phyloP scores from a whole-genome alignment of 768 basidiomycete species.

The Panus rudis region DNA sequence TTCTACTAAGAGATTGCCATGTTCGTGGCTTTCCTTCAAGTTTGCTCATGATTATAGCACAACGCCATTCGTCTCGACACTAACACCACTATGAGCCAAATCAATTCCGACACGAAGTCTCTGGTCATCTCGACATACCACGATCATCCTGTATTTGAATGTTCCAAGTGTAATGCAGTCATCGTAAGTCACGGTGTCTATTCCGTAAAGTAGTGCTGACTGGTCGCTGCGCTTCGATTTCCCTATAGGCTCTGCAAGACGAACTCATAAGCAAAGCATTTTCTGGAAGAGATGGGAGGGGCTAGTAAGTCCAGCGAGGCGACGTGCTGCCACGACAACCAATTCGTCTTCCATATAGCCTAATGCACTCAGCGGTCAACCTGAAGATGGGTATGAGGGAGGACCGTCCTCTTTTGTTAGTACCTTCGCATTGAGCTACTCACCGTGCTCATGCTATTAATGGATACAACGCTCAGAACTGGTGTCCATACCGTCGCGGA shows the following conservation, averaged over 20 bases:
- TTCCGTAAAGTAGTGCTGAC: background rate
- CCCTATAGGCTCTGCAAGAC: conserved; percentile 64
- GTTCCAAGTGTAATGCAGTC: conserved; percentile 61
- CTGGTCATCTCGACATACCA: conserved; percentile 57
- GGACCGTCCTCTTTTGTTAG: conserved; percentile 66
- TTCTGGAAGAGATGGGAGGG: conserved; percentile 75
- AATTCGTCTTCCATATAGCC: conserved; percentile 30
- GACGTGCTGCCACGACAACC: background rate
- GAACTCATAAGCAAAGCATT: conserved; percentile 83
- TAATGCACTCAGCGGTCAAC: conserved; percentile 74
- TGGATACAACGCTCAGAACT: conserved; percentile 38
- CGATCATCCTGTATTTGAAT: conserved; percentile 63
- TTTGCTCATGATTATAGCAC: no score
- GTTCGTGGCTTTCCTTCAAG: no score
- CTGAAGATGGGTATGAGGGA: conserved; percentile 68
- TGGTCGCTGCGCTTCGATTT: conserved; percentile 2
- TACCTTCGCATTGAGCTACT: background rate
- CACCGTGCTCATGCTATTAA: background rate
- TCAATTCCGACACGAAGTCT: conserved; percentile 37
- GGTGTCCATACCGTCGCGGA: conserved; percentile 80
- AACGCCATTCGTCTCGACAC: no score
- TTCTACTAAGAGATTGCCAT: no score
- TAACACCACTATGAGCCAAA: conserved; percentile 1
- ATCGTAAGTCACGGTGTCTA: conserved; percentile 40
- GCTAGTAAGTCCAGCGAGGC: conserved; percentile 48